phyloP scores from a whole-genome alignment of 179 eudicot species.

The Monotropa hypopitys region DNA sequence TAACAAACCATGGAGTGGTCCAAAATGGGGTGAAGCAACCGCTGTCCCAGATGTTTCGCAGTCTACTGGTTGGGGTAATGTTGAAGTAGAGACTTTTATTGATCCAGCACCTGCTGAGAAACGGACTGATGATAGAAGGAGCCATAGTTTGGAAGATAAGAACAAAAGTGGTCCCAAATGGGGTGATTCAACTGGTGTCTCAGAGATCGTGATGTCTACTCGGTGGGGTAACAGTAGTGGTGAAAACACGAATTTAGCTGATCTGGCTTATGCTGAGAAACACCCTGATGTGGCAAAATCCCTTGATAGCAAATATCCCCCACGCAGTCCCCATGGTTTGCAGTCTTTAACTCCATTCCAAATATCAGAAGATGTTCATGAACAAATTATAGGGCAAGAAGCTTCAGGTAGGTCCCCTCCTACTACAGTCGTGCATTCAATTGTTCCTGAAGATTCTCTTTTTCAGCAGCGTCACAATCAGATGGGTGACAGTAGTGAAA shows the following conservation, averaged over 20 bases:
- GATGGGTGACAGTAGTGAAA: conserved; percentile 12
- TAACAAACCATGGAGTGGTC: conserved; percentile 13
- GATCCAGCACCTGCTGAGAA: conserved; percentile 3
- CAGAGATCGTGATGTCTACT: conserved; percentile 6
- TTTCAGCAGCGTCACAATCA: conserved; percentile 17
- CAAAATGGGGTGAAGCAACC: conserved; percentile 9
- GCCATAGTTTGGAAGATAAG: conserved; percentile 5
- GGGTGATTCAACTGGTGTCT: conserved; percentile 13
- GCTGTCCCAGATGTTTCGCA: background rate
- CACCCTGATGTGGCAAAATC: conserved; percentile 10
- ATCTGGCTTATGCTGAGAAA: conserved; percentile 1
- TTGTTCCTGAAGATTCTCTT: conserved; percentile 21
- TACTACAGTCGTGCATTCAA: conserved; percentile 17
- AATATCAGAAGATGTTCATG: conserved; percentile 9
- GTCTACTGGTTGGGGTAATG: conserved; percentile 4
- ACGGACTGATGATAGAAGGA: conserved; percentile 6
- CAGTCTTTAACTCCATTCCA: conserved; percentile 6
- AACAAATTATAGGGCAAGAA: conserved; percentile 10
- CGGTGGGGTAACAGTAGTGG: conserved; percentile 14
- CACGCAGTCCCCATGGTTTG: background rate
- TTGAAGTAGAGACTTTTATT: background rate
- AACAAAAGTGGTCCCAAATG: conserved; percentile 18
- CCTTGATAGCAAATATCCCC: conserved; percentile 3
- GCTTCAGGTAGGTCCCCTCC: conserved; percentile 21
- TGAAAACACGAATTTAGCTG: background rate